A percentile compares a stretch with the other conserved stretches of the same genome.
phyloP scores from a whole-genome alignment of 2,329 filamentous ascomycete species.

The Biscogniauxia marginata region DNA sequence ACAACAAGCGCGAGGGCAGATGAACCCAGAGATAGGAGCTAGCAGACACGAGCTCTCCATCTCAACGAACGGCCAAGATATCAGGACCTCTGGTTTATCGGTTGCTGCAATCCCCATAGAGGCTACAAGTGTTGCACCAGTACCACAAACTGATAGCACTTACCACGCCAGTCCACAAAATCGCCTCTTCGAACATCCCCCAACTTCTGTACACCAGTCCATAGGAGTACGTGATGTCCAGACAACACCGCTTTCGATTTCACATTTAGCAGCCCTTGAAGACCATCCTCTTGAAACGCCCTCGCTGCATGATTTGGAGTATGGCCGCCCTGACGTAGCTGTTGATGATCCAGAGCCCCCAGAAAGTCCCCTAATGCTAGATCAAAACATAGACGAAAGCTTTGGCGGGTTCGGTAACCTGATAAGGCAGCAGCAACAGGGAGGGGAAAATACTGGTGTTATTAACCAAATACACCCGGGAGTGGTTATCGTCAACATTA shows the following conservation, averaged over 20 bases:
- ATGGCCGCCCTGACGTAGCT: background rate
- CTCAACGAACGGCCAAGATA: conserved; percentile 3
- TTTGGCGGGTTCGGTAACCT: background rate
- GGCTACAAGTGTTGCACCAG: background rate
- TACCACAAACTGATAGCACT: conserved; percentile 8
- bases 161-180: conserved; percentile 4
- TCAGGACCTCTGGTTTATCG: conserved; percentile 1
- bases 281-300: background rate
- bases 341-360: background rate
- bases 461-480: conserved; percentile 6
- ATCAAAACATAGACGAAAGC: background rate
- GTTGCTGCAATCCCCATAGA: conserved; percentile 7
- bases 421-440: conserved; percentile 5
- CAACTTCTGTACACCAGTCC: background rate
- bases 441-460: conserved; percentile 7
- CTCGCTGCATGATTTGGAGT: background rate
- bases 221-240: background rate
- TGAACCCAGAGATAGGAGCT: conserved; percentile 8
- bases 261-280: background rate
- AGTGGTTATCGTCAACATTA: conserved; percentile 8
- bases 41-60: conserved; percentile 7
- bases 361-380: background rate
- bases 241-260: background rate
- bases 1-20: conserved; percentile 8
- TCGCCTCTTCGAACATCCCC: conserved; percentile 3